phyloP scores from a whole-genome alignment of 2,329 filamentous ascomycete species.

The Penicillium sp. region DNA sequence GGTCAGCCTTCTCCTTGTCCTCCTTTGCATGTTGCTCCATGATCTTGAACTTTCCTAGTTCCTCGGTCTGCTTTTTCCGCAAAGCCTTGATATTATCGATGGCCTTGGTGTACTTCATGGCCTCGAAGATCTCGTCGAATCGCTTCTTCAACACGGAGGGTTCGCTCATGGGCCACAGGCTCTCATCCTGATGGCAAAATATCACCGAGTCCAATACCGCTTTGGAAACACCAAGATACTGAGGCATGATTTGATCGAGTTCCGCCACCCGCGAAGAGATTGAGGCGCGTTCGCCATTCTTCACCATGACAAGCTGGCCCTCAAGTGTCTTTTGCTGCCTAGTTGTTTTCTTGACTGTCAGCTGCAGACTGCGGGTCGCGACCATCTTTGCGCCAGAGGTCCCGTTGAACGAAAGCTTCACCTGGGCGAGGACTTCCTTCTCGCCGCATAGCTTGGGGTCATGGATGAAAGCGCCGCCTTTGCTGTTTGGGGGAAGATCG shows the following conservation, averaged over 20 bases:
- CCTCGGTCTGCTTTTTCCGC: slow-evolving; percentile 72
- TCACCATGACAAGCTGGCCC: slow-evolving; percentile 66
- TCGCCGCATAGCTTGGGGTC: slow-evolving; percentile 85
- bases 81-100: slow-evolving; percentile 90
- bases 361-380: slow-evolving; percentile 73
- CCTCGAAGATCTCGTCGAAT: slow-evolving; percentile 97
- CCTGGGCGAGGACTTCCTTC: slow-evolving; percentile 82
- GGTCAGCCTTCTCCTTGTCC: slow-evolving; percentile 78
- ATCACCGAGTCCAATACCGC: slow-evolving; percentile 92
- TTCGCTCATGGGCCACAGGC: slow-evolving; percentile 91
- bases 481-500: slow-evolving; percentile 83
- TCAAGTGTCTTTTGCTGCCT: slow-evolving; percentile 79
- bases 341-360: slow-evolving; percentile 76
- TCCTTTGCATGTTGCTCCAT: slow-evolving; percentile 71
- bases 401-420: slow-evolving; percentile 80
- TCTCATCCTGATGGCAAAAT: slow-evolving; percentile 98
- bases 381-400: slow-evolving; percentile 75
- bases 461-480: slow-evolving; percentile 87
- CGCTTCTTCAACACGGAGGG: slow-evolving; percentile 79
- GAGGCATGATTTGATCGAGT: slow-evolving; percentile 75
- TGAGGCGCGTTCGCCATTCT: slow-evolving; percentile 71
- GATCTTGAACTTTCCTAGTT: slow-evolving; percentile 66
- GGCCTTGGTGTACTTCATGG: slow-evolving; percentile 91
- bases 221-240: slow-evolving; percentile 79
- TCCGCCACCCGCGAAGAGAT: slow-evolving; percentile 76